Conservation (phyloP, 768 basidiomycete genomes). For the Phylloporus scabripes region DNA sequence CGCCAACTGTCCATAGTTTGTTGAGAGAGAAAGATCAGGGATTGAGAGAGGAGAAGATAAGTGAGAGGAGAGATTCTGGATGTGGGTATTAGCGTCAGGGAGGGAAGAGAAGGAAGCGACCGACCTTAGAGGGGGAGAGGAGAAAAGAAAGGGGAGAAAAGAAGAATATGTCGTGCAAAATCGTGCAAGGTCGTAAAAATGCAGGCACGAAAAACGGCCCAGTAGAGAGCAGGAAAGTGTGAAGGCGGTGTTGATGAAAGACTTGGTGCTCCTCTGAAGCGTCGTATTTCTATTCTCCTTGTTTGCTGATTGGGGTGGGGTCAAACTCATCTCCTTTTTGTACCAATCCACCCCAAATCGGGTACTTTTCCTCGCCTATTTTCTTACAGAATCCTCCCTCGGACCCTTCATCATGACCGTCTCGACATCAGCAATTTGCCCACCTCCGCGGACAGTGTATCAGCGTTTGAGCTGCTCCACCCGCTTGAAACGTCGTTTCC, state of each 20-base stretch:
- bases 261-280: slow-evolving; percentile 26
- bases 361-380: not conserved
- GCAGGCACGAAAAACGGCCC: slow-evolving; percentile 29
- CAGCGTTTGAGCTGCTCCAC: not conserved
- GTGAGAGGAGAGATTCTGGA: slow-evolving; percentile 20
- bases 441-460: not conserved
- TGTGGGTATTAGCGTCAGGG: slow-evolving; percentile 11
- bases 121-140: slow-evolving; percentile 16
- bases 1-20: slow-evolving; percentile 88
- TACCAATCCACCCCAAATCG: slow-evolving; percentile 8
- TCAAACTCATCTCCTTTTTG: slow-evolving; percentile 16
- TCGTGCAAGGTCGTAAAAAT: slow-evolving; percentile 63
- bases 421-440: not conserved
- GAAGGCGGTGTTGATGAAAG: slow-evolving; percentile 32
- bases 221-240: slow-evolving; percentile 22
- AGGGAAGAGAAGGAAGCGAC: slow-evolving; percentile 20
- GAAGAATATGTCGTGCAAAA: slow-evolving; percentile 58
- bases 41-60: slow-evolving; percentile 18
- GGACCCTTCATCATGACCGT: not conserved
- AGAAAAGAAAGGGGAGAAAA: slow-evolving; percentile 38
- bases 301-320: slow-evolving; percentile 18
- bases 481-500: not conserved
- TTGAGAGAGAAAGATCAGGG: slow-evolving; percentile 10
- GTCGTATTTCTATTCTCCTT: slow-evolving; percentile 32
- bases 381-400: slow-evolving; percentile 6